A percentile compares a stretch with the other conserved stretches of the same genome.
Conservation (phyloP, 2,329 filamentous ascomycete species). For the Alternaria dauci region DNA sequence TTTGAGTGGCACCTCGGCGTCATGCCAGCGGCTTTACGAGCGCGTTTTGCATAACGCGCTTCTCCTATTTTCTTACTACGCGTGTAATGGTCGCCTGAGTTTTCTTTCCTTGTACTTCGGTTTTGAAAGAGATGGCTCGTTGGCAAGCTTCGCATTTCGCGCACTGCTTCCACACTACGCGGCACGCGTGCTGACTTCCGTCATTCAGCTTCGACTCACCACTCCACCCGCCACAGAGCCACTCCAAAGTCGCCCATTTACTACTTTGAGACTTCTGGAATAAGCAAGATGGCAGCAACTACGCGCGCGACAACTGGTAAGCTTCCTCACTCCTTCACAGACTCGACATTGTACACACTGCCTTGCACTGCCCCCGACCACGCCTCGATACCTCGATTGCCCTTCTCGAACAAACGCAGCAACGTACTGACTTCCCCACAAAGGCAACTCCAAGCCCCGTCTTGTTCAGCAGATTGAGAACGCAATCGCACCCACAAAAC, state of each 20-base stretch:
- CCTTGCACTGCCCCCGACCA: background rate
- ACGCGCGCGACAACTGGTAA: conserved; percentile 48
- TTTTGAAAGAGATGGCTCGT: conserved; percentile 1
- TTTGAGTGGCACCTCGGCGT: background rate
- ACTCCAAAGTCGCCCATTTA: background rate
- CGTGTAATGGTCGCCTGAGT: background rate
- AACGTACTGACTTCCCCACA: background rate
- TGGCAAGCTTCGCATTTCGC: background rate
- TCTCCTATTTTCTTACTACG: background rate
- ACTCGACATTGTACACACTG: background rate
- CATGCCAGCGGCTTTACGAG: conserved; percentile 7
- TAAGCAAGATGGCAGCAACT: conserved; percentile 28
- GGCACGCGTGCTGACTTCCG: conserved; percentile 1
- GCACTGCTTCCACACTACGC: conserved; percentile 6
- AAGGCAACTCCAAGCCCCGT: conserved; percentile 58
- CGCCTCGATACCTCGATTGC: background rate
- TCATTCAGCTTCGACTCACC: conserved; percentile 1
- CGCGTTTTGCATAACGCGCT: conserved; percentile 5
- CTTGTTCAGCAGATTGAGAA: conserved; percentile 61
- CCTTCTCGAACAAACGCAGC: conserved; percentile 44
- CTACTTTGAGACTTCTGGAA: background rate
- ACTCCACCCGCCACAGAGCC: conserved; percentile 2
- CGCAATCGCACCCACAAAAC: conserved; percentile 51
- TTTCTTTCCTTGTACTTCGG: background rate
- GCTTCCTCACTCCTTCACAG: background rate